Conservation (phyloP, 257 asterid genomes). For the Salvia rosmarinus region DNA sequence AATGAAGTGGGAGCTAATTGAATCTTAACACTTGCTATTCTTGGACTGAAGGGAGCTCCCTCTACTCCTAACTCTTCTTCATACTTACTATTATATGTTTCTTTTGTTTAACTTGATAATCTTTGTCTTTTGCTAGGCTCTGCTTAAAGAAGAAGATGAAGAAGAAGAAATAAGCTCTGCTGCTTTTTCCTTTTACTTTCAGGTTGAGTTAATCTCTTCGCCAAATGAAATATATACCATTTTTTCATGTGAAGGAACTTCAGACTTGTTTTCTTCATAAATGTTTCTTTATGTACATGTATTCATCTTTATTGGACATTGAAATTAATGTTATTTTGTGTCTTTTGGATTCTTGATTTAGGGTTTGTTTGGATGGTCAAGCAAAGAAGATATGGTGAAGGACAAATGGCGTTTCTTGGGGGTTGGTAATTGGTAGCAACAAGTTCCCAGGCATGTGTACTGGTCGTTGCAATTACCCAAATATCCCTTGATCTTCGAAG, state of each 20-base stretch:
- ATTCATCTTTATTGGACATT: too few species aligned
- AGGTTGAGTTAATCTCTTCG: not conserved
- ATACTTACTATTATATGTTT: not conserved
- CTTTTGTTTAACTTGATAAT: not conserved
- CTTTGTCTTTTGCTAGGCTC: too few species aligned
- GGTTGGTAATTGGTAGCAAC: slow-evolving; percentile 41
- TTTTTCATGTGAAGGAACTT: too few species aligned
- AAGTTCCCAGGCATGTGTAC: slow-evolving; percentile 67
- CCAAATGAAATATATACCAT: too few species aligned
- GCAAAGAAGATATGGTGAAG: not conserved
- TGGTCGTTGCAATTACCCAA: slow-evolving; percentile 40
- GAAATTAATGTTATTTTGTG: not conserved
- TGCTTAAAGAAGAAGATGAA: too few species aligned
- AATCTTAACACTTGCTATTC: slow-evolving; percentile 63
- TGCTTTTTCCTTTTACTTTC: not conserved
- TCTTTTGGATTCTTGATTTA: not conserved
- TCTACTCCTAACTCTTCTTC: not conserved
- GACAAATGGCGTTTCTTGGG: slow-evolving; percentile 42
- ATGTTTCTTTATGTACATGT: not conserved
- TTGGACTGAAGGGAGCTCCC: slow-evolving; percentile 99
- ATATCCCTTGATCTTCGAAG: slow-evolving; percentile 41
- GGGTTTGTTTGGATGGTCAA: slow-evolving; percentile 46
- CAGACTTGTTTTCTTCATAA: not conserved
- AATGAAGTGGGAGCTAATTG: slow-evolving; percentile 94
- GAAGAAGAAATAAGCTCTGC: too few species aligned